Evolutionary conservation across 805 yeast species (phyloP), one percentile per base, ranked within the genome.

Genomic region (Monosporozyma servazzii): DNA sequence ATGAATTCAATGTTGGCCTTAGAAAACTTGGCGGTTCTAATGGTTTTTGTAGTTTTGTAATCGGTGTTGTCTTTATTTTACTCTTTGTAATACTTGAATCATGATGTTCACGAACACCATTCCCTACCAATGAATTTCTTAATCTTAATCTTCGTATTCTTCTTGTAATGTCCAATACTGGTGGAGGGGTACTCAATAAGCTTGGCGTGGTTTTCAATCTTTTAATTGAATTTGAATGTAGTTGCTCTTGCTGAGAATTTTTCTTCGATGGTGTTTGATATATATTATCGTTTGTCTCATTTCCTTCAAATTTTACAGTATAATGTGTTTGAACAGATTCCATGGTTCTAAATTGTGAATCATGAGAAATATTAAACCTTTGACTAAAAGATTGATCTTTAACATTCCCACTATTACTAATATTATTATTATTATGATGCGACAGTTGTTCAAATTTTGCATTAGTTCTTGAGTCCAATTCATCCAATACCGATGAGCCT

Each of bases 401-500:
- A 3, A 10, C n/a, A 20, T 27, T 25, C 11, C 29, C 20, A 29
- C 25, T 39, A 36, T 43, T 18, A 29, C n/a, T n/a, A n/a, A n/a
- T n/a, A n/a, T n/a, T n/a, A n/a, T n/a, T n/a, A 29, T 31, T 39
- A 36, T 43, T 18, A 29, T 29, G 25, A 40, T 50, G 50, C 17
- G 17, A 53, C 36, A 53, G 46, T 50, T 55, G 50, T 43, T 56
- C 54, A 43, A 54, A 51, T 39, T 57, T 62, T 43, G 31, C 53
- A 31, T 58, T 59, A 8, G 72, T 71, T 49, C 73, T 57, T 46
- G 60, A 56, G 49, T 70, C 71, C 43, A 70, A 51, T 53, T 70
- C 73, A 39, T 59, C 51, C 5, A 70, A 53, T 2, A 70, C 72
- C 18, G 65, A 67, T 21, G 56, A 60, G 18, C 72, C 70, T 43